Evolutionary conservation across 768 basidiomycete genomes (phyloP).

Genomic region (Flagelloscypha sp.): DNA sequence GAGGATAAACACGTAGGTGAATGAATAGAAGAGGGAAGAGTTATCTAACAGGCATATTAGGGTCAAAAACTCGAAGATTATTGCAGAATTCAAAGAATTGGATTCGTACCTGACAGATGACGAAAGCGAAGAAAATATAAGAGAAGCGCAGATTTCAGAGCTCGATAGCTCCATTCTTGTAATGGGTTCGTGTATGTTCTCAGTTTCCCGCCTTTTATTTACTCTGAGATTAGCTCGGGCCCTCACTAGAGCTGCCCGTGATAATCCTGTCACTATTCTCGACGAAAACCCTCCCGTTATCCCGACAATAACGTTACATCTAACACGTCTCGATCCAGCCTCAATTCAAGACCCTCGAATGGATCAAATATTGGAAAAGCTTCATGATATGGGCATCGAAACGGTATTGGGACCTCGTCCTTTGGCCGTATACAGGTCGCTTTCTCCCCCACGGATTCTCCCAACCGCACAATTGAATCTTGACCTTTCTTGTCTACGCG

Average conservation of each 20-base stretch:
- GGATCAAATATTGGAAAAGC: conserved; percentile 41
- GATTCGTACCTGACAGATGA: conserved; percentile 68
- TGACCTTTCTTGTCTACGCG: conserved; percentile 79
- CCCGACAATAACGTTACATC: conserved; percentile 49
- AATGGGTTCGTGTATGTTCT: too few relatives aligned
- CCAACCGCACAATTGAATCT: conserved; percentile 66
- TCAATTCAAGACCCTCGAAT: conserved; percentile 46
- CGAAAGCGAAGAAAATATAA: conserved; percentile 28
- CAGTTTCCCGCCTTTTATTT: too few relatives aligned
- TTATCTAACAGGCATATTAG: conserved; percentile 28
- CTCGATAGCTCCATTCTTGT: conserved; percentile 73
- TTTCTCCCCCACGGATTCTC: conserved; percentile 18
- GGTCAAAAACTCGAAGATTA: conserved; percentile 66
- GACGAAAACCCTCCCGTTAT: conserved; percentile 23
- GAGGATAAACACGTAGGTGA: conserved; percentile 79
- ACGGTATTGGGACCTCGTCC: conserved; percentile 65
- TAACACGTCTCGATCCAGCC: conserved; percentile 59
- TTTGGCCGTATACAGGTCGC: too few relatives aligned
- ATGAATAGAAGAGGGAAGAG: conserved; percentile 2
- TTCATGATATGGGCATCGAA: conserved; percentile 56
- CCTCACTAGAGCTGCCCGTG: conserved; percentile 55
- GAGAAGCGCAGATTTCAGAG: too few relatives aligned
- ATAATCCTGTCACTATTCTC: conserved; percentile 36
- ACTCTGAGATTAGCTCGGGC: conserved; percentile 62
- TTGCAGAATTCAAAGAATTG: conserved; percentile 76